Percentiles rank a stretch among this genome's conserved stretches.
Conservation (phyloP, 176 grass and related monocot species). For the Pharus latifolius region DNA sequence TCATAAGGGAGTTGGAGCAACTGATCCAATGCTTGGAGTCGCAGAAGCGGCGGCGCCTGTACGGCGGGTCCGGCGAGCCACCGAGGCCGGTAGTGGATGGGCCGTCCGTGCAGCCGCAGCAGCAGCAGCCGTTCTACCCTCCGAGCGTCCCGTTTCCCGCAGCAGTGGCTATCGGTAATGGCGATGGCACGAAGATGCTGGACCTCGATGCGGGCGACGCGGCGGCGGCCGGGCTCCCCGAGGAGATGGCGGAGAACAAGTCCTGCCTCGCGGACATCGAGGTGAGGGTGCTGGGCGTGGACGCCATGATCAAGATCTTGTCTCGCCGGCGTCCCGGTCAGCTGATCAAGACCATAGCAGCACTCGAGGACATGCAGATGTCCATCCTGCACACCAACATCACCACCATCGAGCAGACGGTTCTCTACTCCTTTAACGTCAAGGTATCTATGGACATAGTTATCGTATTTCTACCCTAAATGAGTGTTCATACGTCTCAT, state of each 20-base stretch:
- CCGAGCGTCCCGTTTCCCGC: slow-evolving; percentile 40
- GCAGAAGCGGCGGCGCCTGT: slow-evolving; percentile 69
- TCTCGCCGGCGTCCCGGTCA: slow-evolving; percentile 63
- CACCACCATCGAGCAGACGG: slow-evolving; percentile 98
- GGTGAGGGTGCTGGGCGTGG: slow-evolving; percentile 62
- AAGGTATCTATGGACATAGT: slow-evolving; percentile 36
- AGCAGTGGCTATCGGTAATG: background rate
- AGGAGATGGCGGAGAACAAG: slow-evolving; percentile 92
- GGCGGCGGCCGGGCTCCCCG: slow-evolving; percentile 19
- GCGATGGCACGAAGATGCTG: slow-evolving; percentile 30
- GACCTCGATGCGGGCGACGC: slow-evolving; percentile 33
- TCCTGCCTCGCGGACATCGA: slow-evolving; percentile 88
- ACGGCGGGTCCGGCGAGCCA: slow-evolving; percentile 33
- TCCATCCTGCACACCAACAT: slow-evolving; percentile 90
- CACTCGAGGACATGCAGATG: slow-evolving; percentile 87
- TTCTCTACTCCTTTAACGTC: slow-evolving; percentile 98
- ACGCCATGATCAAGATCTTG: slow-evolving; percentile 88
- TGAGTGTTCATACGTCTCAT: background rate
- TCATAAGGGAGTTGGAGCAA: slow-evolving; percentile 88
- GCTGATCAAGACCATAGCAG: slow-evolving; percentile 80
- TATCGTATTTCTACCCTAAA: background rate
- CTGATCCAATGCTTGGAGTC: slow-evolving; percentile 92
- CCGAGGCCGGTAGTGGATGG: slow-evolving; percentile 40
- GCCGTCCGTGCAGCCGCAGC: slow-evolving; percentile 12
- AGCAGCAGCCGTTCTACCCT: slow-evolving; percentile 27